A percentile compares a stretch with the other conserved stretches of the same genome.
Evolutionary conservation across 2,329 filamentous ascomycete species (phyloP).

Genomic region (Cladophialophora bantiana): DNA sequence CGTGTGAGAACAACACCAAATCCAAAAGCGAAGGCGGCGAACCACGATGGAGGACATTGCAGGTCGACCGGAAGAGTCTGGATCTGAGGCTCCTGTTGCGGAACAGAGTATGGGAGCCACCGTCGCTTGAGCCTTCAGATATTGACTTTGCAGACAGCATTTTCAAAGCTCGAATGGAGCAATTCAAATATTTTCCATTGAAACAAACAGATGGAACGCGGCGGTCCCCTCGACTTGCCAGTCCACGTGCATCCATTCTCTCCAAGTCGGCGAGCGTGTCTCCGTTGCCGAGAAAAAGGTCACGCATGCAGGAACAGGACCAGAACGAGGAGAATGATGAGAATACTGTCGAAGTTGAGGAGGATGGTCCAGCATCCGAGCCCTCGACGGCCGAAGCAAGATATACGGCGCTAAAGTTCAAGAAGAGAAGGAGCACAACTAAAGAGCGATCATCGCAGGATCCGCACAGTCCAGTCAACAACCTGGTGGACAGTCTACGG

Average conservation of each 20-base stretch:
- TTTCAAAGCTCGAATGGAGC: constrained; percentile 32
- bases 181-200: constrained; percentile 28
- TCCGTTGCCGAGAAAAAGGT: constrained; percentile 24
- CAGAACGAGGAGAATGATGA: neutral
- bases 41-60: constrained; percentile 5
- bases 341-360: neutral
- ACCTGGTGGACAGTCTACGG: constrained; percentile 55
- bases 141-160: constrained; percentile 12
- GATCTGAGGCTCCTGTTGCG: neutral
- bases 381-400: neutral
- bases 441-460: constrained; percentile 35
- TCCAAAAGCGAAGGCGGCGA: neutral
- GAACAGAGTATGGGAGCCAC: neutral
- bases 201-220: constrained; percentile 12
- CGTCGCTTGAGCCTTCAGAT: neutral
- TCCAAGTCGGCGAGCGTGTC: constrained; percentile 18
- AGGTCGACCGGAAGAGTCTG: neutral
- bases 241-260: constrained; percentile 4
- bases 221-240: constrained; percentile 24
- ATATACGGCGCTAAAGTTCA: constrained; percentile 19
- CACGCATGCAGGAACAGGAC: neutral
- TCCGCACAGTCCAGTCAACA: constrained; percentile 42
- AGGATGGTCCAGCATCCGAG: neutral
- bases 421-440: constrained; percentile 36
- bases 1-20: neutral